Evolutionary conservation across 768 basidiomycete species (phyloP), one percentile per base, ranked within the genome.

Genomic region (Macrolepiota fuliginosa): DNA sequence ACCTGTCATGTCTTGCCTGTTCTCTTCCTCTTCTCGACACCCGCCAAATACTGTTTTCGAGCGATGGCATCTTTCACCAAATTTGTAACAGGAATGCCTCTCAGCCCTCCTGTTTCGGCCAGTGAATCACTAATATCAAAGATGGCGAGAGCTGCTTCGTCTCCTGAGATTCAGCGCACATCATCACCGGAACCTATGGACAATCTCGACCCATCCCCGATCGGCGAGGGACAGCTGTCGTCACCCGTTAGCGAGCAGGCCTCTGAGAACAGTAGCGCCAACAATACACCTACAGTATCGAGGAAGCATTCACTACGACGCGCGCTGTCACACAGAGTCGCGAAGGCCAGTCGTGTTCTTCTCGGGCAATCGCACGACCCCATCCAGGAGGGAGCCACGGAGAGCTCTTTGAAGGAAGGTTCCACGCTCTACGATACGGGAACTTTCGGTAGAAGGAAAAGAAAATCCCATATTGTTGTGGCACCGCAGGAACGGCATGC

Each of bases 31-130:
- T 90, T 91, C 70, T 87, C 88, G 3, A 90, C 86, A 1, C 89
- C 90, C 2, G 90, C 83, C 9, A 92, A 92, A 68, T 93, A 81
- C 66, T 92, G 90, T 69, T 91, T 87, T 73, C 84, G 91, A 36
- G 87, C 87, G 2, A 88, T 92, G 54, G 89, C 91, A 19, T 78
- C 76, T 7, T 93, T 93, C 70, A 80, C 76, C 64, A 89, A 85
- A 67, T 78, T 87, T 53, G 83, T 89, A 22, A 90, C 88, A 0
- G 84, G 82, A 19, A 79, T 81, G 70, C 63, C 64, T 32, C 62
- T 68, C 5, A 67, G 66, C 37, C 61, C 68, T 10, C 51, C 56
- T n/a, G 29, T 63, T 36, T 57, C 56, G 10, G 24, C 54, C 15
- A 52, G 53, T 22, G 59, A 49, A 2, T 59, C 63, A 15, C 22